Evolutionary conservation across 495 filamentous ascomycete species (phyloP).

Genomic region (Penicillium steckii): DNA sequence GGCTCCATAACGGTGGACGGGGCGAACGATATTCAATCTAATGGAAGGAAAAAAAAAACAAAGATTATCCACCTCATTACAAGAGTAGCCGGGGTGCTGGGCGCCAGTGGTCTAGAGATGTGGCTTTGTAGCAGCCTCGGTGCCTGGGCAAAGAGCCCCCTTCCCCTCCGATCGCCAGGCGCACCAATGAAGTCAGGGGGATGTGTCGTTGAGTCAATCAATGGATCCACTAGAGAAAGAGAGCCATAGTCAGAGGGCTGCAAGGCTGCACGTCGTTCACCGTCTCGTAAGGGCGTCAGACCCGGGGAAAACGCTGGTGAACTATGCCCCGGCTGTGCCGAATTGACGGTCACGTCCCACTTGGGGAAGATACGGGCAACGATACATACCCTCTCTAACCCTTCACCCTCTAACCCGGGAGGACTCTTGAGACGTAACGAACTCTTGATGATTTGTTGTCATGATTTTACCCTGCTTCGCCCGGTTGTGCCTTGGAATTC

Average conservation of each 20-base stretch:
- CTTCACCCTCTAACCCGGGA: too few species aligned
- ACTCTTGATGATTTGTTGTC: too few species aligned
- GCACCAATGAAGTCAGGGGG: conserved; percentile 9
- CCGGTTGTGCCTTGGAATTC: conserved; percentile 14
- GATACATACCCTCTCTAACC: too few species aligned
- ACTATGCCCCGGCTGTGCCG: conserved; percentile 1
- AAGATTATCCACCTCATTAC: conserved; percentile 1
- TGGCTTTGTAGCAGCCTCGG: conserved; percentile 16
- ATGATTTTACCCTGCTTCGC: conserved; percentile 24
- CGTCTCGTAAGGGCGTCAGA: conserved; percentile 5
- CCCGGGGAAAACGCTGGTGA: conserved; percentile 12
- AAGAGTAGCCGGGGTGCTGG: conserved; percentile 4
- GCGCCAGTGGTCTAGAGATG: not conserved
- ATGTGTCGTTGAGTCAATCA: not conserved
- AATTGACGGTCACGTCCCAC: conserved; percentile 18
- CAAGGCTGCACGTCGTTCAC: conserved; percentile 4
- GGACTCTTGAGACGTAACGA: too few species aligned
- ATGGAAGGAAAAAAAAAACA: not conserved
- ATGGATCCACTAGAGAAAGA: not conserved
- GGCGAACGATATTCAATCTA: not conserved
- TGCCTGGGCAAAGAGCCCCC: not conserved
- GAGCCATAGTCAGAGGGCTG: conserved; percentile 12
- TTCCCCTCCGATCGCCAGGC: conserved; percentile 2
- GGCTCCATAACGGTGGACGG: conserved; percentile 6
- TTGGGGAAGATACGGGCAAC: too few species aligned